phyloP scores from a whole-genome alignment of 2,329 filamentous ascomycete genomes.

The Mollisiaceae sp. region DNA sequence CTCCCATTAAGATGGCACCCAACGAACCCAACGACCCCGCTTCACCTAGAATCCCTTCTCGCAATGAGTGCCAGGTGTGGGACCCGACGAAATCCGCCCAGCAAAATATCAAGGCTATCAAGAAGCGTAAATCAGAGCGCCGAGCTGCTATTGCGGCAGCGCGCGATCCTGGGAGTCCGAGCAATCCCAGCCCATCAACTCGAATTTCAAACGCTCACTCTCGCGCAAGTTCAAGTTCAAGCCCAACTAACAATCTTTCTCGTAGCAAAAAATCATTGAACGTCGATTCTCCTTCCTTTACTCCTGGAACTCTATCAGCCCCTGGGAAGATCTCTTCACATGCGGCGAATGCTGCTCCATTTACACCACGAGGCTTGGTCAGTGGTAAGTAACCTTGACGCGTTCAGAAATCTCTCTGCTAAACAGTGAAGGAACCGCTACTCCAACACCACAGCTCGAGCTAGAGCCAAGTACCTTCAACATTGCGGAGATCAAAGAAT shows the following conservation, averaged over 20 bases:
- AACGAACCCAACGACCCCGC: too few species aligned
- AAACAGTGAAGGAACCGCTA: conserved; percentile 40
- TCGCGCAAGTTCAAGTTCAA: not conserved
- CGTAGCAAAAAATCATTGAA: conserved; percentile 77
- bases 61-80: not conserved
- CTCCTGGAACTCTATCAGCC: conserved; percentile 62
- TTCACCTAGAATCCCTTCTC: not conserved
- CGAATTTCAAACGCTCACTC: not conserved
- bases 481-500: conserved; percentile 62
- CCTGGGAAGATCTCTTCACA: conserved; percentile 80
- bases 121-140: not conserved
- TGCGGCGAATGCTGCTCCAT: conserved; percentile 85
- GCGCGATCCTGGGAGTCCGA: not conserved
- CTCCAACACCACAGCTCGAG: conserved; percentile 39
- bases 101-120: not conserved
- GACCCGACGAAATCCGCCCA: not conserved
- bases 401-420: not conserved
- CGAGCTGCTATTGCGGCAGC: not conserved
- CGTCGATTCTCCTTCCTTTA: conserved; percentile 96
- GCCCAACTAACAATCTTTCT: not conserved
- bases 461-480: conserved; percentile 56
- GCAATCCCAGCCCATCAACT: not conserved
- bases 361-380: conserved; percentile 70
- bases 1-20: too few species aligned
- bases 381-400: conserved; percentile 38